Evolutionary conservation across 1,284 basidiomycete genomes (phyloP), one percentile per base, ranked within the genome.

Genomic region (Athelia psychrophila): DNA sequence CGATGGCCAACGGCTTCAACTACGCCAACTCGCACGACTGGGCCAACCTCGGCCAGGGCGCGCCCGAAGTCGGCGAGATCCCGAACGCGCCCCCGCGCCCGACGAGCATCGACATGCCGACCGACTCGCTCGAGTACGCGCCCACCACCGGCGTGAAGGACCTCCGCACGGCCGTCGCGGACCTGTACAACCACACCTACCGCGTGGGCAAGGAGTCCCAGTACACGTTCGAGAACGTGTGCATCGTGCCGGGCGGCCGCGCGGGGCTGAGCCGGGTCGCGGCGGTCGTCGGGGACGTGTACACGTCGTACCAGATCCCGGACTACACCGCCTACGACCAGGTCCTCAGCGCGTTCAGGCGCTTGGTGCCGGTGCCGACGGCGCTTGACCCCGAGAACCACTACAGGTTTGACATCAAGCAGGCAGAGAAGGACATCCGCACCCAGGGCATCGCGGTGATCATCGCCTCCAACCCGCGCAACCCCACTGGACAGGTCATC

Each of bases 141-240:
- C 94, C 95, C 0, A 96, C 94, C 2, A 92, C 93, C 1, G 95
- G 95, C 49, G 86, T 95, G 45, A 93, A 89, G 76, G 81, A 65
- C 25, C 74, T 90, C 36, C 79, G 88, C 30, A 83, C 90, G 63
- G 88, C 88, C 3, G 89, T 95, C 18, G 92, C 91, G 8, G 71
- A 91, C 55, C 69, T 95, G 50, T 97, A 98, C 76, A 98, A 98
- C 64, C 72, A 81, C 49, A 91, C 88, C 6, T 97, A 95, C 67
- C 83, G 95, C 25, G 71, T 89, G 61, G 88, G 83, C 45, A 93
- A 90, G 67, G 58, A 68, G 5, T 92, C 87, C 58, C 79, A 95
- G 61, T 97, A 97, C 67, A 95, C 92, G 1, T 86, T 80, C 58
- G 92, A 94, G 71, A 97, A 97, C 64, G 86, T 91, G 12, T 93